phyloP scores from a whole-genome alignment of 768 basidiomycete species.

The Pisolithus marmoratus region DNA sequence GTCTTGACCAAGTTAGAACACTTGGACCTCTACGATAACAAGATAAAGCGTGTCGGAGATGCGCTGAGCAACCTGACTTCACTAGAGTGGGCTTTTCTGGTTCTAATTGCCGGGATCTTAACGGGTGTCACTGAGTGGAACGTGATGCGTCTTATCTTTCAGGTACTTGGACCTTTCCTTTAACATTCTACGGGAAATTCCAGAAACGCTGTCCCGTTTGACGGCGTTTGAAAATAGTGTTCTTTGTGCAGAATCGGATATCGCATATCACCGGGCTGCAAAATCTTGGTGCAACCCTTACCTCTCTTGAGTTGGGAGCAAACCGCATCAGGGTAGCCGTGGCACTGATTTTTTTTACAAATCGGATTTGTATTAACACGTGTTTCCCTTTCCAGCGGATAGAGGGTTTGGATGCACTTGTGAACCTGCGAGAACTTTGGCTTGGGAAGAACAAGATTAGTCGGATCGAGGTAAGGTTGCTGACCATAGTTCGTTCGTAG shows the following conservation, averaged over 20 bases:
- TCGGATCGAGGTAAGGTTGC: conserved; percentile 64
- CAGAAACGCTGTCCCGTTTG: conserved; percentile 55
- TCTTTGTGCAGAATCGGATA: conserved; percentile 97
- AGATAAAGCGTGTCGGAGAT: conserved; percentile 67
- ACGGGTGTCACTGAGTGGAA: background rate
- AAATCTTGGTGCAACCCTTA: conserved; percentile 47
- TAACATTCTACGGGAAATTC: conserved; percentile 75
- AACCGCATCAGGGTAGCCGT: conserved; percentile 74
- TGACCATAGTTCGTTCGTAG: background rate
- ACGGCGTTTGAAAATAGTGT: conserved; percentile 67
- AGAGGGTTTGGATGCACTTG: conserved; percentile 74
- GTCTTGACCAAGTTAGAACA: conserved; percentile 72
- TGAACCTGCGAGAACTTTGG: conserved; percentile 90
- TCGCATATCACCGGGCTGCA: conserved; percentile 67
- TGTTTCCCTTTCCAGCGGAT: conserved; percentile 55
- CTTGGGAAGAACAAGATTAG: conserved; percentile 97
- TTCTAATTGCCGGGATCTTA: background rate
- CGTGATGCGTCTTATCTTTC: background rate
- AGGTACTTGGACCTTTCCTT: conserved; percentile 92
- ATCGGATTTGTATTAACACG: background rate
- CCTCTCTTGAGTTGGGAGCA: conserved; percentile 88
- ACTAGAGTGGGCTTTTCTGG: conserved; percentile 44
- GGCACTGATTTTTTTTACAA: background rate
- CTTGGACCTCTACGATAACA: conserved; percentile 94
- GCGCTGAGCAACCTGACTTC: conserved; percentile 54